A percentile compares a stretch with the other conserved stretches of the same genome.
Evolutionary conservation across 345 rosid genomes (phyloP).

Genomic region (Gossypium raimondii): DNA sequence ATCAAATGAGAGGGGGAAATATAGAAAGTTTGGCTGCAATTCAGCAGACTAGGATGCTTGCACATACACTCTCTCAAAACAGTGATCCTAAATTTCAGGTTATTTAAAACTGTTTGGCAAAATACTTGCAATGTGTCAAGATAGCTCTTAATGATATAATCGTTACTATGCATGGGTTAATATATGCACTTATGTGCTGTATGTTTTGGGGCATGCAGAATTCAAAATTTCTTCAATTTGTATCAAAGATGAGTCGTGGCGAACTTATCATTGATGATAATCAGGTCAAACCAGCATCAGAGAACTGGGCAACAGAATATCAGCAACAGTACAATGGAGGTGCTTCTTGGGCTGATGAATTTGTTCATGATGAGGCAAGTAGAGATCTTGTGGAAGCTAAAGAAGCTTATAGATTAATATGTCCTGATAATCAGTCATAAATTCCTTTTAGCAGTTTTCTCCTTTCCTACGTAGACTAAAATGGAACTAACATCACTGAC

Average conservation of each 20-base stretch:
- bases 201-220: conserved; percentile 53
- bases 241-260: conserved; percentile 99
- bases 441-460: background rate
- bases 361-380: conserved; percentile 51
- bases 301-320: conserved; percentile 92
- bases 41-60: conserved; percentile 98
- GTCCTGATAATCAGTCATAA: background rate
- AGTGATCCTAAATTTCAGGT: conserved; percentile 98
- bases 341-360: conserved; percentile 92
- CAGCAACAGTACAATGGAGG: conserved; percentile 64
- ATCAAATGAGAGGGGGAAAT: conserved; percentile 61
- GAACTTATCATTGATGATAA: conserved; percentile 95
- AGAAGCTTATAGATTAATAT: background rate
- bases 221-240: conserved; percentile 95
- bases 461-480: background rate
- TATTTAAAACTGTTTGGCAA: background rate
- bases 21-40: conserved; percentile 67
- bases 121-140: background rate
- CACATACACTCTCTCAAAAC: conserved; percentile 84
- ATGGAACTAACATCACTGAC: background rate
- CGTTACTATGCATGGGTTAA: background rate
- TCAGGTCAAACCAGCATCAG: conserved; percentile 77
- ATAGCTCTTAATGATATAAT: background rate
- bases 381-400: conserved; percentile 16
- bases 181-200: background rate